A percentile compares a stretch with the other conserved stretches of the same genome.
Evolutionary conservation across 208 protist genomes (phyloP).

Genomic region (Leishmania martiniquensis): DNA sequence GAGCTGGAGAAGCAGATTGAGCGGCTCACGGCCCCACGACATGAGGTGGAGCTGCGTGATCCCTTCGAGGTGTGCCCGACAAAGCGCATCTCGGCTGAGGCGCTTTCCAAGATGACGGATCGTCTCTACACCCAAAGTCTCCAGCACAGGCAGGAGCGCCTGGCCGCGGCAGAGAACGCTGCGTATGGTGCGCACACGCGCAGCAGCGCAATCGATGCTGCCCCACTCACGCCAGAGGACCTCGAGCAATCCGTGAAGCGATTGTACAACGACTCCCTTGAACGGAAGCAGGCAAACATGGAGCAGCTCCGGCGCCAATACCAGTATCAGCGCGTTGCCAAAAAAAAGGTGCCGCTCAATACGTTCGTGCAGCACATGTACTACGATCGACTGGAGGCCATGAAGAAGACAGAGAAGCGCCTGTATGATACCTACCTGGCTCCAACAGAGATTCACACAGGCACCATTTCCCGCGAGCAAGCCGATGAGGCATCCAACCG

Average conservation of each 20-base stretch:
- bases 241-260: slow-evolving; percentile 51
- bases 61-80: slow-evolving; percentile 74
- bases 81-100: slow-evolving; percentile 41
- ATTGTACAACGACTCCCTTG: slow-evolving; percentile 52
- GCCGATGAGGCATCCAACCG: slow-evolving; percentile 26
- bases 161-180: slow-evolving; percentile 31
- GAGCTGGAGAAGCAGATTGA: slow-evolving; percentile 67
- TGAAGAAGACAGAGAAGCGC: slow-evolving; percentile 72
- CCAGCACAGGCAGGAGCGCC: slow-evolving; percentile 34
- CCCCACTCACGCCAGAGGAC: slow-evolving; percentile 31
- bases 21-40: slow-evolving; percentile 41
- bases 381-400: slow-evolving; percentile 50
- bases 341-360: slow-evolving; percentile 46
- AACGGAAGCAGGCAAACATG: slow-evolving; percentile 35
- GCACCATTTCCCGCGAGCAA: slow-evolving; percentile 35
- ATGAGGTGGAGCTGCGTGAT: slow-evolving; percentile 35
- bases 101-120: slow-evolving; percentile 66
- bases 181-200: slow-evolving; percentile 7
- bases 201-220: neutral
- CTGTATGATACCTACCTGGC: slow-evolving; percentile 78
- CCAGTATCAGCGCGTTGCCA: slow-evolving; percentile 23
- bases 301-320: slow-evolving; percentile 43
- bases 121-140: slow-evolving; percentile 69
- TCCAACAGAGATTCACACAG: slow-evolving; percentile 59
- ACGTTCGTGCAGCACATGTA: slow-evolving; percentile 85